phyloP scores from a whole-genome alignment of 306 rosid species.

The Ochetophila trinervis region DNA sequence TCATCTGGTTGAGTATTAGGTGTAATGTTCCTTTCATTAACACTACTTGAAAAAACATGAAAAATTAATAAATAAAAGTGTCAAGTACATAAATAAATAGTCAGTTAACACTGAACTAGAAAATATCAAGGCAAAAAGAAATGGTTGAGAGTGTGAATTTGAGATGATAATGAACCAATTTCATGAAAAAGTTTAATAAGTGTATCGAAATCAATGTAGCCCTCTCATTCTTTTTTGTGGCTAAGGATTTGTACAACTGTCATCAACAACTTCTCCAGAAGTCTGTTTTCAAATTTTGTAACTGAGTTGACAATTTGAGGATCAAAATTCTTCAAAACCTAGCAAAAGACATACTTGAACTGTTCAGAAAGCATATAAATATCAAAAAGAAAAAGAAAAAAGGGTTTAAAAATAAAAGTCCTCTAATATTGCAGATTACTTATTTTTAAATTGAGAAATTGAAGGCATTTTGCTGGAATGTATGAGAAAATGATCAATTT shows the following conservation, averaged over 20 bases:
- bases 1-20: too few species aligned
- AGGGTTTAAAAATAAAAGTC: too few species aligned
- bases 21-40: too few species aligned
- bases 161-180: not conserved
- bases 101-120: conserved; percentile 8
- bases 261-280: not conserved
- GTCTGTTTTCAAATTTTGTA: not conserved
- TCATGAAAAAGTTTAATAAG: not conserved
- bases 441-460: not conserved
- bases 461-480: not conserved
- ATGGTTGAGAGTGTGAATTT: not conserved
- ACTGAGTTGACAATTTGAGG: not conserved
- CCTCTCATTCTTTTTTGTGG: conserved; percentile 12
- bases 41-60: too few species aligned
- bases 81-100: too few species aligned
- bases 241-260: not conserved
- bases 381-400: too few species aligned
- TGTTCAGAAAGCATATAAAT: too few species aligned
- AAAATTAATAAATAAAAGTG: too few species aligned
- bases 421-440: too few species aligned
- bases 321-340: not conserved
- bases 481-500: conserved; percentile 16
- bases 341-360: too few species aligned
- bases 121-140: not conserved
- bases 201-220: not conserved